phyloP scores from a whole-genome alignment of 1,284 basidiomycete species.

The Fomitopsis schrenkii region DNA sequence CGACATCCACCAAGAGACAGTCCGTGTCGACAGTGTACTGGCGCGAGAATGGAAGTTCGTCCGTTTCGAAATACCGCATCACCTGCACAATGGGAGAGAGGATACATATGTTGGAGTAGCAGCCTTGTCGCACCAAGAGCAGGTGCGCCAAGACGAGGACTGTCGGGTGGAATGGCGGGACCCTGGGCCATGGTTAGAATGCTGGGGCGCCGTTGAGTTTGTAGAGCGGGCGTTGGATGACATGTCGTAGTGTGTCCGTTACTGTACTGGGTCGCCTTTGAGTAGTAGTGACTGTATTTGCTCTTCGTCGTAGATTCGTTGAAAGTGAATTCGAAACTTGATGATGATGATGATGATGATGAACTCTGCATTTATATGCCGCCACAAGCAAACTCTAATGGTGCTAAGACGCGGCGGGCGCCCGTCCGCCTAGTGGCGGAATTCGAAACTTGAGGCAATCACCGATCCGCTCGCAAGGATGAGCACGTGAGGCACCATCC shows the following conservation, averaged over 20 bases:
- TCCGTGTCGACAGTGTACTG: conserved; percentile 54
- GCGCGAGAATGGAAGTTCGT: conserved; percentile 64
- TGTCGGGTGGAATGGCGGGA: conserved; percentile 10
- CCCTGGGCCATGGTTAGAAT: conserved; percentile 19
- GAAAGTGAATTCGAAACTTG: too few species aligned
- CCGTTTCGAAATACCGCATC: conserved; percentile 45
- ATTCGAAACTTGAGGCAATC: not conserved
- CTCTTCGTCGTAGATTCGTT: not conserved
- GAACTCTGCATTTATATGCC: too few species aligned
- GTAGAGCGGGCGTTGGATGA: conserved; percentile 36
- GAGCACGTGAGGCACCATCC: not conserved
- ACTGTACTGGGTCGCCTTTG: not conserved
- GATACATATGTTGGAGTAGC: conserved; percentile 61
- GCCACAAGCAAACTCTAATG: too few species aligned
- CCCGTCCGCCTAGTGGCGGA: too few species aligned
- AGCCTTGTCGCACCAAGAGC: conserved; percentile 40
- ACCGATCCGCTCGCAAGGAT: not conserved
- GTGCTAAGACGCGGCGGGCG: too few species aligned
- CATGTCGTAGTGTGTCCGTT: conserved; percentile 19
- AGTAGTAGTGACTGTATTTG: not conserved
- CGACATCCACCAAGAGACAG: conserved; percentile 42
- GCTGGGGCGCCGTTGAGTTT: conserved; percentile 19
- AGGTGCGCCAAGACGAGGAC: conserved; percentile 8
- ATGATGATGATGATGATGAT: too few species aligned
- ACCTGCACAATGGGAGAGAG: conserved; percentile 24